These are phyloP conservation scores for Clarireedia sp. DNA, from an alignment of 2,329 filamentous ascomycete species.

Conservation along the genomic window DNA sequence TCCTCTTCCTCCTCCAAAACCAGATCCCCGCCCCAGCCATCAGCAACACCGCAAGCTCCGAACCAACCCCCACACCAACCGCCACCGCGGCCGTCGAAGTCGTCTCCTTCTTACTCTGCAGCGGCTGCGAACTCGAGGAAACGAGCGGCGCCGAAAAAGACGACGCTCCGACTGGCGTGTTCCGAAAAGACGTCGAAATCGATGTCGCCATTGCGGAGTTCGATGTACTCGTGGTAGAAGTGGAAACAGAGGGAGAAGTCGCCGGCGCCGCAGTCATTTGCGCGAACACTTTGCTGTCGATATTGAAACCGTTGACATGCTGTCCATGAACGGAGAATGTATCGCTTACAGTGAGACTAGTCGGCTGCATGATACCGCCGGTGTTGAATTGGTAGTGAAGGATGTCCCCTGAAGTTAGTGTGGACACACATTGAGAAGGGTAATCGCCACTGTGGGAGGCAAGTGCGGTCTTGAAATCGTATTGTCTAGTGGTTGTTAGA, in stretches of 20 bases:
- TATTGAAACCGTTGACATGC: slow-evolving; percentile 7
- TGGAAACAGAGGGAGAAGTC: not conserved
- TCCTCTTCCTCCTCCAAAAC: not conserved
- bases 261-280: not conserved
- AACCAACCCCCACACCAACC: no score
- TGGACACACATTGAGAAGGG: slow-evolving; percentile 4
- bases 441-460: not conserved
- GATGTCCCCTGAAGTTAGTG: not conserved
- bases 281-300: not conserved
- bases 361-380: slow-evolving; percentile 1
- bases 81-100: no score
- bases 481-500: not conserved
- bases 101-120: not conserved
- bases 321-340: slow-evolving; percentile 1
- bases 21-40: not conserved
- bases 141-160: not conserved
- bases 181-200: no score
- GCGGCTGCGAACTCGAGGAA: not conserved
- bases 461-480: not conserved
- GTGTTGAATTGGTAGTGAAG: slow-evolving; percentile 2
- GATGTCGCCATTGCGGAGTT: no score
- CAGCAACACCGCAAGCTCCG: no score
- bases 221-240: not conserved
- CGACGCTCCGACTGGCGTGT: not conserved
- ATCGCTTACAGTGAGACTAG: not conserved